Conservation (phyloP, 257 asterid species). For the Scutellaria galericulata region DNA sequence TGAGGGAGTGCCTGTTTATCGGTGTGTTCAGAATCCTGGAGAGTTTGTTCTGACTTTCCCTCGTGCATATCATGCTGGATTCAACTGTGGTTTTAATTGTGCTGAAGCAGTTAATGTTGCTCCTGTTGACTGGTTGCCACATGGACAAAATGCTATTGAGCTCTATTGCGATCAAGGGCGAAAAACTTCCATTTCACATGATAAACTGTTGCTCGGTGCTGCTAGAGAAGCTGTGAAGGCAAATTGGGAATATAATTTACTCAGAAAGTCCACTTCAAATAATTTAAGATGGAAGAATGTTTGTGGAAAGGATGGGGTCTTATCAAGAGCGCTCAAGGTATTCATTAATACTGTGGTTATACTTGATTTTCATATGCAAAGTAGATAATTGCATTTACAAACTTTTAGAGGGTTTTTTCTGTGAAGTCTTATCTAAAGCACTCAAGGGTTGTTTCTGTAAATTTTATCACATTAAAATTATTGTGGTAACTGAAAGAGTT, state of each 20-base stretch:
- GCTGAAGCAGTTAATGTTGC: slow-evolving; percentile 99
- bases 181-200: slow-evolving; percentile 91
- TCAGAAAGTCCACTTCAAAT: slow-evolving; percentile 66
- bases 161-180: slow-evolving; percentile 83
- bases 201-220: slow-evolving; percentile 94
- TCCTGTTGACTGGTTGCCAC: slow-evolving; percentile 99
- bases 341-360: neutral
- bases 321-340: slow-evolving; percentile 87
- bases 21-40: slow-evolving; percentile 91
- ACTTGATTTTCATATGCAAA: slow-evolving; percentile 17
- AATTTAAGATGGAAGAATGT: slow-evolving; percentile 90
- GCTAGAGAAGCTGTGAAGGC: slow-evolving; percentile 98
- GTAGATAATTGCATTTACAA: neutral
- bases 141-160: slow-evolving; percentile 94
- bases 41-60: slow-evolving; percentile 98
- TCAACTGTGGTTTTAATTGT: slow-evolving; percentile 93
- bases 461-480: slow-evolving; percentile 10
- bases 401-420: neutral
- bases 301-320: slow-evolving; percentile 90
- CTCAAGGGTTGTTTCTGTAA: slow-evolving; percentile 5
- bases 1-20: slow-evolving; percentile 93
- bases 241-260: slow-evolving; percentile 87
- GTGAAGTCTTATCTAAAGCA: neutral
- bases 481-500: slow-evolving; percentile 28
- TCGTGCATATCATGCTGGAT: slow-evolving; percentile 99